phyloP scores from a whole-genome alignment of 73 alveolate species.

The Stentor coeruleus region DNA sequence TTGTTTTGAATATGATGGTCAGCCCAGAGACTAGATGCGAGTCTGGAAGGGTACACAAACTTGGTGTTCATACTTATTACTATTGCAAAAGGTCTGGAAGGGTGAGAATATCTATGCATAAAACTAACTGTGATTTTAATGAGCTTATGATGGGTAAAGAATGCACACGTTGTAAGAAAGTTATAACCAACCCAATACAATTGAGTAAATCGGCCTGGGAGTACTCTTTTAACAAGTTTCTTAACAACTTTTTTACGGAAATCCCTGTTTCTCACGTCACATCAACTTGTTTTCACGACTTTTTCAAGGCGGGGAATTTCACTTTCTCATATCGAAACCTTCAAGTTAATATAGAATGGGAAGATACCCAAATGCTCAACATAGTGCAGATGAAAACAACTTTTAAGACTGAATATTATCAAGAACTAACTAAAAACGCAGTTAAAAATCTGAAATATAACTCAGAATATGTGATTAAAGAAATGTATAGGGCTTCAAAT shows the following conservation, averaged over 20 bases:
- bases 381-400: not conserved
- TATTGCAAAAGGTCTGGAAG: not conserved
- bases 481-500: not conserved
- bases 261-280: not conserved
- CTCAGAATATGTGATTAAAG: not conserved
- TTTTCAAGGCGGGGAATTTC: not conserved
- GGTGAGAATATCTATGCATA: not conserved
- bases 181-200: not conserved
- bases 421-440: not conserved
- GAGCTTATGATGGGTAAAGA: conserved; percentile 15
- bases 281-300: not conserved
- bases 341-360: not conserved
- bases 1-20: not conserved
- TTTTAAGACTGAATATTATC: not conserved
- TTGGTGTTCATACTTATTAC: conserved; percentile 1
- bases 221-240: conserved; percentile 9
- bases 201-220: conserved; percentile 23
- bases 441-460: not conserved
- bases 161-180: not conserved
- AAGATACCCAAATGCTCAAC: not conserved
- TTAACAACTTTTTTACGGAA: not conserved
- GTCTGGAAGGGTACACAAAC: conserved; percentile 9
- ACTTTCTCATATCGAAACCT: not conserved
- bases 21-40: not conserved
- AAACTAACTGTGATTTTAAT: not conserved